A percentile compares a stretch with the other conserved stretches of the same genome.
These are phyloP conservation scores for Candida ponderosae DNA, from an alignment of 805 yeast species.

Conservation along the genomic window DNA sequence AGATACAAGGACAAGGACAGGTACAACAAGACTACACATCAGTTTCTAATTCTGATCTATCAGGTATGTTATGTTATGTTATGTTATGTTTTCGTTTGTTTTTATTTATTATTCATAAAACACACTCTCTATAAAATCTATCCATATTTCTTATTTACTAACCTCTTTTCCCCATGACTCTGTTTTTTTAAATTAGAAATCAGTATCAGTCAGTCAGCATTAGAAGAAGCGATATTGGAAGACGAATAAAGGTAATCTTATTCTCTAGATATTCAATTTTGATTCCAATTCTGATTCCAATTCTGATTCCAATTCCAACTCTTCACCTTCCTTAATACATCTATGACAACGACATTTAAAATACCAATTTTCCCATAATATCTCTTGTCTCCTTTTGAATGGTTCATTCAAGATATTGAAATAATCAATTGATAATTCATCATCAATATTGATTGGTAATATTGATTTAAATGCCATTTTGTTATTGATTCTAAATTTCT, in stretches of 20 bases:
- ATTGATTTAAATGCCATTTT: slow-evolving; percentile 35
- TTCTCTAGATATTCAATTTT: no score
- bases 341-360: slow-evolving; percentile 46
- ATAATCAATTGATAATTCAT: slow-evolving; percentile 53
- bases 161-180: background rate
- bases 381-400: slow-evolving; percentile 31
- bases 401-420: slow-evolving; percentile 40
- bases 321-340: slow-evolving; percentile 25
- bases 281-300: slow-evolving; percentile 13
- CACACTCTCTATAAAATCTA: no score
- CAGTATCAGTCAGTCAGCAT: slow-evolving; percentile 31
- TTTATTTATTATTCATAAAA: background rate
- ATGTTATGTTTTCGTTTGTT: slow-evolving; percentile 13
- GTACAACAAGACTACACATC: slow-evolving; percentile 7
- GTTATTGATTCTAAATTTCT: slow-evolving; percentile 33
- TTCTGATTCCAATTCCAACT: slow-evolving; percentile 10
- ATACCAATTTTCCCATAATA: slow-evolving; percentile 48
- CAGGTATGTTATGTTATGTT: slow-evolving; percentile 17
- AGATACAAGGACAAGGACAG: no score
- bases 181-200: slow-evolving; percentile 8
- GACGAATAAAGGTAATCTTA: background rate
- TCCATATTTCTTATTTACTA: no score
- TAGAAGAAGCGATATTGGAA: slow-evolving; percentile 33
- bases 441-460: slow-evolving; percentile 30
- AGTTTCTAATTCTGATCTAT: slow-evolving; percentile 22